Evolutionary conservation across 257 asterid genomes (phyloP), one percentile per base, ranked within the genome.

Genomic region (Solanum clarkiae): DNA sequence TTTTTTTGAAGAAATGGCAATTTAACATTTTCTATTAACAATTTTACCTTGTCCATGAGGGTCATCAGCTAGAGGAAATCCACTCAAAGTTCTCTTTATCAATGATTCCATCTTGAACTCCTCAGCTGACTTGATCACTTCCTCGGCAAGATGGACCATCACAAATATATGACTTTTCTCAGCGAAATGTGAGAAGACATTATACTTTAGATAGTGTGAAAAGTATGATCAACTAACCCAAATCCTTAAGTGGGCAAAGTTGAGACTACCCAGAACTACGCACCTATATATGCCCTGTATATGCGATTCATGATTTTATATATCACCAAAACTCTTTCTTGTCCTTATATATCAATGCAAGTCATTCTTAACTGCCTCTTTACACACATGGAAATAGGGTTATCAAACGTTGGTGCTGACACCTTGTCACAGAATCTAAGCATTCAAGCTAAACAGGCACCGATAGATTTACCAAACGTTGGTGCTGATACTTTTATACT

Each of bases 91-190:
- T 89, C 84, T 85, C n/a, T 72, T 80, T 8, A 84, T 84, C 12
- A 55, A 66, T 24, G 86, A 80, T 75, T 88, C 93, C 26, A 65
- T 65, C 71, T 91, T 94, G 11, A 77, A 51, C 82, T 51, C 87
- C 75, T 91, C 92, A 55, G 84, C 83, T 15, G 81, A 85, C 74
- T 91, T 91, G 18, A 79, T 81, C 80, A 92, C 92, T 91, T 96
- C 99, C 86, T 95, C 95, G 29, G 88, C 93, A 57, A 94, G 98
- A 90, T 94, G 92, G 65, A 96, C 98, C 9, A 91, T 94, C 88
- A 94, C 97, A 86, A 88, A 92, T 87, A 96, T 92, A 91, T 96
- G 99, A 56, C 99, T 98, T 89, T 88, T 95, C 55, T 95, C 97
- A 1, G 99, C 95, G 90, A 96, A 96, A 98, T 96, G 94, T 81